Base-by-base conservation (phyloP, 2,329 filamentous ascomycete species). In the Elsinoe necatrix region DNA sequence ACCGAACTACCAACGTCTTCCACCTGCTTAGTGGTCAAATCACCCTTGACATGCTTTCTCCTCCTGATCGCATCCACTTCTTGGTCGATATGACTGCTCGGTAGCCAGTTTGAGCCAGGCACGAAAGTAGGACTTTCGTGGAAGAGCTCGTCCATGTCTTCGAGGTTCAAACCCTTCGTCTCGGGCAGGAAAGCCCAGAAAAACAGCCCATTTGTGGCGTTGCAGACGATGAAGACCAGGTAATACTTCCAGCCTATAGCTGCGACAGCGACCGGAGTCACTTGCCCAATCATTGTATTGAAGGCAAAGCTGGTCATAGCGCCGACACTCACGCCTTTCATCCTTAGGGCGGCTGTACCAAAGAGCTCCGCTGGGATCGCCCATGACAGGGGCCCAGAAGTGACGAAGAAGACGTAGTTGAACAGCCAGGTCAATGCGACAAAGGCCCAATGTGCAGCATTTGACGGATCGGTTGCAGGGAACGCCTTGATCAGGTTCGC, bases 151-250 rank as follows among this genome's bases (percentile, higher is more conserved):
- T 64, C 56, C 63, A 63, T 63, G 16, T 63, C 62, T 48, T 66
- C 64, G 8, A 66, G 56, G 31, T 59, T 60, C 2, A 63, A 50
- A 11, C 84, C 84, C 73, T 87, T 87, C 6, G 85, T 88, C 71
- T 88, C 85, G 0, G 85, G 85, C 20, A 85, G 76, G 61, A 84
- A 79, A 71, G 84, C 81, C 74, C 77, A 85, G 56, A 83, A 80
- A 62, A 65, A 65, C 8, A 65, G 34, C 4, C 61, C 64, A 48
- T 65, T 66, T 4, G 58, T 61, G 31, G 63, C 21, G 55, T 66
- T 66, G 52, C 63, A 65, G 35, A 66, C 57, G 35, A 65, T 59
- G 57, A 66, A 66, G 9, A 66, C 55, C 21, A 65, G 54, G 51
- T 63, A 66, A 54, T 62, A 65, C 35, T 59, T 47, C 64, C 64